phyloP scores from a whole-genome alignment of 2,329 filamentous ascomycete genomes.

The Sarocladium brachiariae region DNA sequence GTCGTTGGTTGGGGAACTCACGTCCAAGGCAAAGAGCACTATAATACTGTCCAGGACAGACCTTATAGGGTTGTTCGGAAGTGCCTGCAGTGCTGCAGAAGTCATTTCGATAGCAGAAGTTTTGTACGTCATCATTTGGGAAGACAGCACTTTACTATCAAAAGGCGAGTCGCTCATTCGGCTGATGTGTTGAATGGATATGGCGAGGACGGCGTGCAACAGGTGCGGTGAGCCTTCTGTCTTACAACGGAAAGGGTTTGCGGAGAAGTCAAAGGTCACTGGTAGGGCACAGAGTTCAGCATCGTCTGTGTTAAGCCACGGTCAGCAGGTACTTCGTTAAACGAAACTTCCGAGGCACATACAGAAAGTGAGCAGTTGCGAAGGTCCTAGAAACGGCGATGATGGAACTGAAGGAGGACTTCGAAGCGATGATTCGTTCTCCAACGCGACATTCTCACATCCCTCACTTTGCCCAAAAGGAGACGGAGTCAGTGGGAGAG shows the following conservation, averaged over 20 bases:
- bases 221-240: constrained; percentile 5
- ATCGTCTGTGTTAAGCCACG: background rate
- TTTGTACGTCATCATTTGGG: constrained; percentile 9
- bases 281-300: constrained; percentile 10
- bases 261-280: constrained; percentile 9
- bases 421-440: background rate
- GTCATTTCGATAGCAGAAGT: constrained; percentile 7
- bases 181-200: constrained; percentile 10
- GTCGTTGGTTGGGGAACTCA: too few species aligned
- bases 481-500: background rate
- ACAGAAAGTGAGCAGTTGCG: constrained; percentile 11
- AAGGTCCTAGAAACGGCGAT: background rate
- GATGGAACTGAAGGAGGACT: background rate
- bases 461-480: background rate
- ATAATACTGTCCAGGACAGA: constrained; percentile 9
- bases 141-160: background rate
- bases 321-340: constrained; percentile 6
- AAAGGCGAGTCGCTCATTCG: background rate
- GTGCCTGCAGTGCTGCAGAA: background rate
- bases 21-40: constrained; percentile 10
- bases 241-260: constrained; percentile 10
- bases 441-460: background rate
- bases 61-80: background rate
- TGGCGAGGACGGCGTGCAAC: constrained; percentile 8
- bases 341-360: too few species aligned